These are phyloP conservation scores for Hypoxylon perforatum DNA, from an alignment of 495 filamentous ascomycete species.

Conservation along the genomic window DNA sequence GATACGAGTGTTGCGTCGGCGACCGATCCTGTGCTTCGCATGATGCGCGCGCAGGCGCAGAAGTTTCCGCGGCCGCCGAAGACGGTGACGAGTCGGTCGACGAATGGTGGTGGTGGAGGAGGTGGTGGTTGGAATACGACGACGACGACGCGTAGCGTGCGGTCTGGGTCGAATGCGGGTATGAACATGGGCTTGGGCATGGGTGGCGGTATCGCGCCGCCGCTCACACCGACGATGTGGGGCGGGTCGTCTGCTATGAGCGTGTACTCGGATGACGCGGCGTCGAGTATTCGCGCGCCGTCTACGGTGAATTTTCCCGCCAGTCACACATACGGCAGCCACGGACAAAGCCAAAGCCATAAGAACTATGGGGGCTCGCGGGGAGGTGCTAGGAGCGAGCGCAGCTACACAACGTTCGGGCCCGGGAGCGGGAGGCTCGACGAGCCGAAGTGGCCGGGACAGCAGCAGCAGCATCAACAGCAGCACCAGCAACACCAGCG, in stretches of 20 bases:
- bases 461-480: slow-evolving; percentile 11
- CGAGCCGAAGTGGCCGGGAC: slow-evolving; percentile 26
- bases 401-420: slow-evolving; percentile 36
- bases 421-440: slow-evolving; percentile 29
- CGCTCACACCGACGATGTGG: slow-evolving; percentile 43
- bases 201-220: no score
- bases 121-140: no score
- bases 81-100: slow-evolving; percentile 43
- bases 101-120: slow-evolving; percentile 40
- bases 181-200: no score
- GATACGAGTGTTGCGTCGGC: slow-evolving; percentile 32
- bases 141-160: slow-evolving; percentile 39
- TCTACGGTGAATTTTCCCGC: slow-evolving; percentile 21
- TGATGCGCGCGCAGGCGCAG: slow-evolving; percentile 39
- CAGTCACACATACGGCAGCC: no score
- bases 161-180: slow-evolving; percentile 42
- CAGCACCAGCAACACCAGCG: slow-evolving; percentile 16
- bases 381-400: slow-evolving; percentile 25
- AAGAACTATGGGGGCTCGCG: slow-evolving; percentile 19
- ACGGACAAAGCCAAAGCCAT: not conserved
- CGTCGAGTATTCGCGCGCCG: slow-evolving; percentile 39
- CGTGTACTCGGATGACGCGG: slow-evolving; percentile 42
- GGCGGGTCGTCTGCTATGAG: slow-evolving; percentile 43
- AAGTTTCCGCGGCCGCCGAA: slow-evolving; percentile 49
- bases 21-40: slow-evolving; percentile 37